Evolutionary conservation across 192 early-diverging fungal genomes (phyloP), one percentile per base, ranked within the genome.

Genomic region (Coemansia furcata): DNA sequence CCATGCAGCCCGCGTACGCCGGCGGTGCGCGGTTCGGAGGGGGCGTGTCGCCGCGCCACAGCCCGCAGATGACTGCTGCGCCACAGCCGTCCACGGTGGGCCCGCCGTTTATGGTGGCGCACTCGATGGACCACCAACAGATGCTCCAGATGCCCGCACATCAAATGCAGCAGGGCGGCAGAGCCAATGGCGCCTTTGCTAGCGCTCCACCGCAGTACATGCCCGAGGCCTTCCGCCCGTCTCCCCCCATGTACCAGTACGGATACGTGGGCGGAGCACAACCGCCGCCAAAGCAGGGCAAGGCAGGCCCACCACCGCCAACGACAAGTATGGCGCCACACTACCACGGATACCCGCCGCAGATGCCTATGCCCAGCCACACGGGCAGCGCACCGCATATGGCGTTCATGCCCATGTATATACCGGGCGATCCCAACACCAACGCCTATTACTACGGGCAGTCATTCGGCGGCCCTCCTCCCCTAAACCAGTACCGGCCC

Each of bases 361-460:
- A 39, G 39, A 40, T 43, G 17, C n/a, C 29, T 6, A 33, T 32
- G 40, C 14, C 50, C 26, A 54, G 6, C 26, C 50, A 30, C 50
- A 49, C 50, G 32, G 39, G 38, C 26, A 60, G 38, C 8, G 35
- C 64, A 3, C 15, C 38, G 32, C 75, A 71, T 50, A 66, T 64
- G 44, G 55, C 54, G 11, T 68, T 67, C 63, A 59, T 70, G 57
- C 65, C 62, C 21, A 65, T 77, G 47, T 71, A 77, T 36, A 62
- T 58, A 39, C 21, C 50, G 30, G 37, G 57, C 50, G 40, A 23
- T 9, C 42, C 42, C 33, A 60, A 36, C 64, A 59, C 14, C 33
- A 46, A 19, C 30, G 23, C 23, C 23, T 26, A 26, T 26, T 26
- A 26, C 23, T 26, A 26, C 23, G 23, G 50, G 19, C 62, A 32